These are phyloP conservation scores for Aspergillus nomiae DNA, from an alignment of 2,329 filamentous ascomycete species.

Conservation along the genomic window DNA sequence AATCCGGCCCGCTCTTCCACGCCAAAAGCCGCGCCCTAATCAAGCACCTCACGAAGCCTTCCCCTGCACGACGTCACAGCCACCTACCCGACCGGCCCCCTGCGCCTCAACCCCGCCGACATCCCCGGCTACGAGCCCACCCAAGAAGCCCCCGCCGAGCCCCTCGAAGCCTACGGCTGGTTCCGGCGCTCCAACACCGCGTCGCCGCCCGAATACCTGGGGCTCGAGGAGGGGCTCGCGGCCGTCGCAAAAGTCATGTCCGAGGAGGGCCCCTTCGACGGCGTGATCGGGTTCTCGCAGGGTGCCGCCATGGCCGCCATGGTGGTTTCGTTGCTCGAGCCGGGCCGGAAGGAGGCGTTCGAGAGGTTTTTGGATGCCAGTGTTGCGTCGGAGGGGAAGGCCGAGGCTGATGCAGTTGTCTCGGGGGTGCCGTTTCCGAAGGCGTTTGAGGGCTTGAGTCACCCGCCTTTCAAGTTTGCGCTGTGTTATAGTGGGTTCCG, in stretches of 20 bases:
- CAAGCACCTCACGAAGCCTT: constrained; percentile 75
- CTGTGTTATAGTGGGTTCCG: constrained; percentile 78
- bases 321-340: constrained; percentile 71
- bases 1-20: constrained; percentile 82
- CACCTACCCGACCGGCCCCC: constrained; percentile 70
- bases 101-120: constrained; percentile 63
- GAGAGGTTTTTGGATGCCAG: constrained; percentile 36
- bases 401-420: constrained; percentile 18
- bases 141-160: constrained; percentile 37
- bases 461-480: constrained; percentile 67
- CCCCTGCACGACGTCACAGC: constrained; percentile 61
- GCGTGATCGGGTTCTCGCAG: constrained; percentile 80
- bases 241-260: constrained; percentile 63
- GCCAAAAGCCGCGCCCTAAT: constrained; percentile 85
- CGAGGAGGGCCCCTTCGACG: constrained; percentile 70
- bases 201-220: constrained; percentile 64
- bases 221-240: constrained; percentile 68
- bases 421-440: constrained; percentile 56
- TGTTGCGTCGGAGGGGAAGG: constrained; percentile 19
- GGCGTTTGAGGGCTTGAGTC: constrained; percentile 47
- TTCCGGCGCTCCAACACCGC: constrained; percentile 68
- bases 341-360: constrained; percentile 51
- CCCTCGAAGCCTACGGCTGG: constrained; percentile 78
- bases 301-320: constrained; percentile 73
- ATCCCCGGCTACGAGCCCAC: constrained; percentile 67